Percentiles rank a stretch among this genome's conserved stretches.
These are phyloP conservation scores for Amphirosellinia nigrospora DNA, from an alignment of 495 filamentous ascomycete genomes.

Conservation along the genomic window DNA sequence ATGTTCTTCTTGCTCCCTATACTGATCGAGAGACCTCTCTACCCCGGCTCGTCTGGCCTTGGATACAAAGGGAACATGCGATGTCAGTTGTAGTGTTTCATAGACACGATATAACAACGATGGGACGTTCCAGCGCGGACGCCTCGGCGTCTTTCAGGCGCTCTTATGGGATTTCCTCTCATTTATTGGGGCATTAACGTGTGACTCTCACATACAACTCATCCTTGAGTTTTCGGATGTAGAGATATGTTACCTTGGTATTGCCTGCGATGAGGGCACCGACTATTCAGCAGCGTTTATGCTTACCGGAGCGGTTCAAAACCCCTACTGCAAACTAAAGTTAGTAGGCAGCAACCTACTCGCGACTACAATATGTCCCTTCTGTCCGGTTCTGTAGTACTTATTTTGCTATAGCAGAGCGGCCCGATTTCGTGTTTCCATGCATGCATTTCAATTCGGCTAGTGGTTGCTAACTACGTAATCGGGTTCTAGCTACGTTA, in stretches of 20 bases:
- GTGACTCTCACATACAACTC: neutral
- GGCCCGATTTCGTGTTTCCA: neutral
- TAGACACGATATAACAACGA: neutral
- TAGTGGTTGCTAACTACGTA: constrained; percentile 14
- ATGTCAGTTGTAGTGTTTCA: neutral
- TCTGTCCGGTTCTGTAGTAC: neutral
- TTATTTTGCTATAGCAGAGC: neutral
- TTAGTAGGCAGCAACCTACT: neutral
- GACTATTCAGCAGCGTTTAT: neutral
- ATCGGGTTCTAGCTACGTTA: constrained; percentile 20
- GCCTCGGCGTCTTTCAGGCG: neutral
- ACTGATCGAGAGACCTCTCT: neutral
- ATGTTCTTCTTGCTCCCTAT: neutral
- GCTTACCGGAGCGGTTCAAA: neutral
- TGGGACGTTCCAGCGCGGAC: neutral
- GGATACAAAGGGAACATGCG: neutral
- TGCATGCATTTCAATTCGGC: neutral
- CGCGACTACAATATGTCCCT: neutral
- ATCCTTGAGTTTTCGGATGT: neutral
- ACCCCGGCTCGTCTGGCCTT: neutral
- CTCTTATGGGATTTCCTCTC: neutral
- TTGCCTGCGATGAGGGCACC: neutral
- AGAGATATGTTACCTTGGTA: neutral
- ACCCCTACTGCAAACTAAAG: neutral
- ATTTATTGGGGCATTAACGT: neutral